These are phyloP conservation scores for Priceomyces melissophilus DNA, from an alignment of 805 yeast genomes.

Conservation along the genomic window DNA sequence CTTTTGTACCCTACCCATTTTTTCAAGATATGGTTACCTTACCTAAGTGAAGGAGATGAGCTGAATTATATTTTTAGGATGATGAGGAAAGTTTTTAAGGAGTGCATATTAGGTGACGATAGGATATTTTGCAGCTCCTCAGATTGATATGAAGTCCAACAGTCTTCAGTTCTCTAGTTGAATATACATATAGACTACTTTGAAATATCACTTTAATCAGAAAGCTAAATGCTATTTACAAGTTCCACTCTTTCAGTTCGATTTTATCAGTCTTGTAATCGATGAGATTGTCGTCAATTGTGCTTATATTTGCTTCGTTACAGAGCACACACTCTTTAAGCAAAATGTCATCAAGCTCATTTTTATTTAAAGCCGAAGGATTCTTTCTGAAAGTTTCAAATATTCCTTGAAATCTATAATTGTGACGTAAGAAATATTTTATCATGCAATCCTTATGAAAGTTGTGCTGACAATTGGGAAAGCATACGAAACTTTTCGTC, in stretches of 20 bases:
- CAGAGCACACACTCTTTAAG: constrained; percentile 71
- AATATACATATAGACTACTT: too few species aligned
- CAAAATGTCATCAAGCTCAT: constrained; percentile 58
- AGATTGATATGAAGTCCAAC: too few species aligned
- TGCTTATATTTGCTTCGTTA: constrained; percentile 66
- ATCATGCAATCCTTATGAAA: constrained; percentile 89
- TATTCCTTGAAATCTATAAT: constrained; percentile 61
- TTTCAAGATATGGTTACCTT: constrained; percentile 2
- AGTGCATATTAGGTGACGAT: not conserved
- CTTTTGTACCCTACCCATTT: constrained; percentile 90
- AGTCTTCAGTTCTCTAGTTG: too few species aligned
- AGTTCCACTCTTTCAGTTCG: constrained; percentile 48
- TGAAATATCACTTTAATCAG: too few species aligned
- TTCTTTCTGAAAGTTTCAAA: constrained; percentile 52
- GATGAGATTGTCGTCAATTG: constrained; percentile 63
- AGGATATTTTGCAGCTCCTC: too few species aligned
- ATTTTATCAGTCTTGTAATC: constrained; percentile 29
- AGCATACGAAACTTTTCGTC: constrained; percentile 69
- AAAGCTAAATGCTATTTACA: constrained; percentile 16
- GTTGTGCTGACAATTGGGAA: constrained; percentile 82
- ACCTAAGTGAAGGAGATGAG: constrained; percentile 6
- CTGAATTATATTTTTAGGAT: constrained; percentile 1
- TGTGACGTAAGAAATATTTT: constrained; percentile 54
- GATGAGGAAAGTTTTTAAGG: constrained; percentile 2
- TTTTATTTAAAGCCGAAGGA: constrained; percentile 34